Evolutionary conservation across 345 rosid species (phyloP).

Genomic region (Salix caprea): DNA sequence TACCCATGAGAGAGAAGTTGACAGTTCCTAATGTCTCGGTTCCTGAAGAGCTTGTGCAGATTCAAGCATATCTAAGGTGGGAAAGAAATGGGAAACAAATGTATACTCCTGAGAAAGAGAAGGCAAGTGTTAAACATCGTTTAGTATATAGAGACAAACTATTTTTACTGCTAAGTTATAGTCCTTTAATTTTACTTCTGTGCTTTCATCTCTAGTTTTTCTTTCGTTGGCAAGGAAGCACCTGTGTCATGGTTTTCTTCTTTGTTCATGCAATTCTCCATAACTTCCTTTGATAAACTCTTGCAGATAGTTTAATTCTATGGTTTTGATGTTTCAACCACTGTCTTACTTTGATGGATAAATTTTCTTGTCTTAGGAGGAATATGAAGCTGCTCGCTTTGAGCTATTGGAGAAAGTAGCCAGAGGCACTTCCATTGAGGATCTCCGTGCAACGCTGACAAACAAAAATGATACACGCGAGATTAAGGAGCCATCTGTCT

Average conservation of each 20-base stretch:
- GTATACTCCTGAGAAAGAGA: constrained; percentile 72
- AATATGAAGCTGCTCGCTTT: constrained; percentile 86
- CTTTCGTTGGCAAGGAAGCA: background rate
- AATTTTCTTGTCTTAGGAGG: constrained; percentile 46
- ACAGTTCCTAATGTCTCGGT: constrained; percentile 39
- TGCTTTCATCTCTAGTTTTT: background rate
- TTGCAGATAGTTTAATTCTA: background rate
- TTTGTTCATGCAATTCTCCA: background rate
- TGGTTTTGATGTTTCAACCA: background rate
- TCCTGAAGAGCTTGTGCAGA: constrained; percentile 95
- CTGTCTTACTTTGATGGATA: background rate
- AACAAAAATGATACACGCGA: constrained; percentile 47
- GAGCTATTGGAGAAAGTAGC: constrained; percentile 83
- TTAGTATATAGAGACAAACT: background rate
- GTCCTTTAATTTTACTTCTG: background rate
- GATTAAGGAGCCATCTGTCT: constrained; percentile 33
- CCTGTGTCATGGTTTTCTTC: background rate
- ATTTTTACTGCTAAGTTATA: background rate
- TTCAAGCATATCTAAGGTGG: constrained; percentile 94
- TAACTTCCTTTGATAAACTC: background rate
- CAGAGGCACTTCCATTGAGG: constrained; percentile 68
- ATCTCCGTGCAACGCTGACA: constrained; percentile 59
- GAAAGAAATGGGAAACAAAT: constrained; percentile 93
- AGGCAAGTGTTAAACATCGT: constrained; percentile 35
- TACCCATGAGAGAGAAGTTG: constrained; percentile 48